phyloP scores from a whole-genome alignment of 1,284 basidiomycete species.

The Papiliotrema nemorosa region DNA sequence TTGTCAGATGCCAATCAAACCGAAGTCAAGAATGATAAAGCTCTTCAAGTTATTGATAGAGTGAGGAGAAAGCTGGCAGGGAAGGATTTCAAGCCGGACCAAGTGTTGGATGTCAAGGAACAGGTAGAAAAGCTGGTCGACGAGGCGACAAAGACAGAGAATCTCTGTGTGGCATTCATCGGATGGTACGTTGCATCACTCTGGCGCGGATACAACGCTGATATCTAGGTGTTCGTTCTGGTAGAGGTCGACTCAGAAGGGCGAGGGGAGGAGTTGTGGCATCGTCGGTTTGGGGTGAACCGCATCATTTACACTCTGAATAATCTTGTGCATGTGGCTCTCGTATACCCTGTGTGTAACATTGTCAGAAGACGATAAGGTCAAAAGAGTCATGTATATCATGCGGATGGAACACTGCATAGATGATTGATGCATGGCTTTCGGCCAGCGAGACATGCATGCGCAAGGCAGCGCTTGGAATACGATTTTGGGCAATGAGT shows the following conservation, averaged over 20 bases:
- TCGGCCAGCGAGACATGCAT: too few species aligned
- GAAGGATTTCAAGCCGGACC: slow-evolving; percentile 82
- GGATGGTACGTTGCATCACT: slow-evolving; percentile 63
- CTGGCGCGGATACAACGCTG: background rate
- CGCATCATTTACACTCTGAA: too few species aligned
- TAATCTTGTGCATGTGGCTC: too few species aligned
- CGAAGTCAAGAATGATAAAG: slow-evolving; percentile 86
- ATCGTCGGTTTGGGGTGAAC: background rate
- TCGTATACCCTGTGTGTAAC: too few species aligned
- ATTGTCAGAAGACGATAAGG: too few species aligned
- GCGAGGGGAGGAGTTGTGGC: background rate
- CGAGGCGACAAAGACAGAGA: slow-evolving; percentile 86
- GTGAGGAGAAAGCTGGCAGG: slow-evolving; percentile 92
- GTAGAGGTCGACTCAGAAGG: too few species aligned
- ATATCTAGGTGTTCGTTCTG: slow-evolving; percentile 38
- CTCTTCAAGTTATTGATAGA: slow-evolving; percentile 83
- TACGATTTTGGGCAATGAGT: too few species aligned
- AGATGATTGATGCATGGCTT: too few species aligned
- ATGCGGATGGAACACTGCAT: too few species aligned
- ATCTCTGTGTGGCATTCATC: slow-evolving; percentile 92
- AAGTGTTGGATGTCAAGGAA: slow-evolving; percentile 64
- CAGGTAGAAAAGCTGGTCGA: slow-evolving; percentile 89
- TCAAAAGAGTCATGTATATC: too few species aligned
- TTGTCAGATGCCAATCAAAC: slow-evolving; percentile 51
- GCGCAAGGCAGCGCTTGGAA: too few species aligned